These are phyloP conservation scores for Metschnikowia lachancei DNA, from an alignment of 805 yeast species.

Conservation along the genomic window DNA sequence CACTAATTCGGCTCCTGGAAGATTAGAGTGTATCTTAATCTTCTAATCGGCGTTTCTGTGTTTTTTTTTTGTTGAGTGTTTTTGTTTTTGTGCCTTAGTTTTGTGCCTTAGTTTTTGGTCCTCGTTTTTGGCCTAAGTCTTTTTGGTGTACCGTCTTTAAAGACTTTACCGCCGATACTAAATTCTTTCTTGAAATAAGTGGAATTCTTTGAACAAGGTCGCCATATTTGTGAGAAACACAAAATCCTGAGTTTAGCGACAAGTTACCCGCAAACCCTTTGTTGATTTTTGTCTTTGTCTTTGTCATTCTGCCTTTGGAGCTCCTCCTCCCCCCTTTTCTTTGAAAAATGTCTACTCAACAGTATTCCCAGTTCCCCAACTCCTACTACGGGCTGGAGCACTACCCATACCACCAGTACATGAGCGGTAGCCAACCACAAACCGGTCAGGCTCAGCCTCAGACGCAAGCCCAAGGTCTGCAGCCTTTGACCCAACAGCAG, in stretches of 20 bases:
- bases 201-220: background rate
- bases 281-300: background rate
- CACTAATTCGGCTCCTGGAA: background rate
- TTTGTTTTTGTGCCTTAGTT: no score
- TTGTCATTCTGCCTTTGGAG: background rate
- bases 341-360: conserved; percentile 20
- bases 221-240: background rate
- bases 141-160: no score
- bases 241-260: conserved; percentile 3
- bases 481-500: conserved; percentile 11
- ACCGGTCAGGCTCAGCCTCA: conserved; percentile 14
- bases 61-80: no score
- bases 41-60: no score
- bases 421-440: conserved; percentile 20
- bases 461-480: conserved; percentile 13
- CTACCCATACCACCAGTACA: conserved; percentile 22
- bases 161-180: no score
- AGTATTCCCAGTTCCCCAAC: conserved; percentile 21
- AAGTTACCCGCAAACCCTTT: conserved; percentile 7
- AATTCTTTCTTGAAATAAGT: background rate
- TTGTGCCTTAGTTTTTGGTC: no score
- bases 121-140: no score
- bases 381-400: conserved; percentile 24
- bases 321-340: background rate
- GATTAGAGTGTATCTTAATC: no score